These are phyloP conservation scores for Melaleuca alternifolia DNA, from an alignment of 345 rosid genomes.

Conservation along the genomic window DNA sequence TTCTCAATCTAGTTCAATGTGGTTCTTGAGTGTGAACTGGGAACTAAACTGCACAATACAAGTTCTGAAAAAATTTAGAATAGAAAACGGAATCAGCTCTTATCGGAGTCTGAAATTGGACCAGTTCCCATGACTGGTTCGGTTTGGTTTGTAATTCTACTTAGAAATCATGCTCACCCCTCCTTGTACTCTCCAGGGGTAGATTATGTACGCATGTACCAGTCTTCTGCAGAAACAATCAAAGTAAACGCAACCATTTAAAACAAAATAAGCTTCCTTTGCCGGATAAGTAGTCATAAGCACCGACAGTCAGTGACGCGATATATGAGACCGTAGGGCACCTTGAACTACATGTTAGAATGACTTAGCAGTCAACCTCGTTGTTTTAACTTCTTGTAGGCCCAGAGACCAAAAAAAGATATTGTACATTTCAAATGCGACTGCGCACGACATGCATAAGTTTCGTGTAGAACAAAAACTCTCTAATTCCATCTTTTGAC, in stretches of 20 bases:
- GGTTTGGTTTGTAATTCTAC: too few relatives aligned
- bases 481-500: neutral
- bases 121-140: too few relatives aligned
- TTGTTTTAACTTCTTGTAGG: neutral
- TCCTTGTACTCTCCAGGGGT: neutral
- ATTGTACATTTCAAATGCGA: neutral
- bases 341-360: neutral
- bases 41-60: too few relatives aligned
- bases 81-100: too few relatives aligned
- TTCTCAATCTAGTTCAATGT: too few relatives aligned
- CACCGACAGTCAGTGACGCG: neutral
- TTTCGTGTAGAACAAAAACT: neutral
- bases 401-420: neutral
- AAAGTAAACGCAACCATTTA: neutral
- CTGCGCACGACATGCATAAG: neutral
- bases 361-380: neutral
- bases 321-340: neutral
- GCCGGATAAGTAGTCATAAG: neutral
- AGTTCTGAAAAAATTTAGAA: too few relatives aligned
- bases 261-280: neutral
- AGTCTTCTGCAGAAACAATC: neutral
- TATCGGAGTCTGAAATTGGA: too few relatives aligned
- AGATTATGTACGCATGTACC: neutral
- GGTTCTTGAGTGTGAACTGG: too few relatives aligned
- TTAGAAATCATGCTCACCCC: too few relatives aligned